Conservation (phyloP, 768 basidiomycete species). For the Suillus cothurnatus region DNA sequence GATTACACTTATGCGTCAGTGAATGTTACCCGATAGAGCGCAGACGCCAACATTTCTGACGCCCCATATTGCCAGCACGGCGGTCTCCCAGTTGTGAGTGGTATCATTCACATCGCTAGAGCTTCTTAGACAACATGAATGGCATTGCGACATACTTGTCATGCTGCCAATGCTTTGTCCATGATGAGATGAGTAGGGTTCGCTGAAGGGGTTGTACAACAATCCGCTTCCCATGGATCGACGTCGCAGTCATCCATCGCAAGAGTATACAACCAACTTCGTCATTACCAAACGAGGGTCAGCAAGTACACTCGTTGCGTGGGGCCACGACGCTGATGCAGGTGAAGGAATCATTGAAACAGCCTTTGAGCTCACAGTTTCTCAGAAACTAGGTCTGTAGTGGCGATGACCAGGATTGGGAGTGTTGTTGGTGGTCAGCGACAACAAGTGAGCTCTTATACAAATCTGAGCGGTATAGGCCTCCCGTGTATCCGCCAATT, state of each 20-base stretch:
- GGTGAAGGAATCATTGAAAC: conserved; percentile 17
- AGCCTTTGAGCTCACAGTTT: background rate
- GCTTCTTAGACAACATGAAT: background rate
- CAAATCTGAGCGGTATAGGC: background rate
- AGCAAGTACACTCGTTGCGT: conserved; percentile 32
- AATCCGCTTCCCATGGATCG: conserved; percentile 42
- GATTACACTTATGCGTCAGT: background rate
- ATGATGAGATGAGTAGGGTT: background rate
- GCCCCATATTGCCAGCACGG: too few relatives aligned
- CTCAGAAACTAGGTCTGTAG: background rate
- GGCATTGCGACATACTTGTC: background rate
- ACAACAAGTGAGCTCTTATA: background rate
- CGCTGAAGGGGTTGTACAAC: conserved; percentile 9
- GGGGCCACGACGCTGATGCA: conserved; percentile 37
- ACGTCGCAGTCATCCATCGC: conserved; percentile 81
- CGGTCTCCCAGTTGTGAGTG: background rate
- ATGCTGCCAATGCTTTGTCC: background rate
- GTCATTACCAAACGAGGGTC: conserved; percentile 29
- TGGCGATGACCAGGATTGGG: background rate
- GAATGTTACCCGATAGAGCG: background rate
- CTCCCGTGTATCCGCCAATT: background rate
- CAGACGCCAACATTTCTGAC: background rate
- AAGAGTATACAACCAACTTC: conserved; percentile 46
- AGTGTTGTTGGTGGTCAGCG: background rate
- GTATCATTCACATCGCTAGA: background rate